Percentiles rank a stretch among this genome's conserved stretches.
phyloP scores from a whole-genome alignment of 768 basidiomycete species.

The Paxillus ammoniavirescens region DNA sequence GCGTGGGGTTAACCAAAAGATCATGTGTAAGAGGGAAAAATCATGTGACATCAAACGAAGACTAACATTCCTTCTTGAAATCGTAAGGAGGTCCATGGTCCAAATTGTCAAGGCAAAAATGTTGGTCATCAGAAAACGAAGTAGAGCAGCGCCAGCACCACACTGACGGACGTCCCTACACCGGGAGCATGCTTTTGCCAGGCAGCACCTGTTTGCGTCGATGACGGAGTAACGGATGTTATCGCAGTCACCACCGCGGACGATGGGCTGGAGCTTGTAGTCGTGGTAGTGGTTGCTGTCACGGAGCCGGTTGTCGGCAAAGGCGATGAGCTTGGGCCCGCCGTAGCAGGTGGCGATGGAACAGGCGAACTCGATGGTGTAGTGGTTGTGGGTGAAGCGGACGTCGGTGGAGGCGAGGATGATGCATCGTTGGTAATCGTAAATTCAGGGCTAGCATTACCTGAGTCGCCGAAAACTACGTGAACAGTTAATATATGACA shows the following conservation, averaged over 20 bases:
- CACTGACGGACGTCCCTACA: slow-evolving; percentile 11
- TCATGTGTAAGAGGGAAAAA: slow-evolving; percentile 20
- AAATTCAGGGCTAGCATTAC: slow-evolving; percentile 39
- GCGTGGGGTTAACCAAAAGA: not conserved
- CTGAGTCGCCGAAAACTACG: slow-evolving; percentile 40
- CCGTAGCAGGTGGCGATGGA: slow-evolving; percentile 1
- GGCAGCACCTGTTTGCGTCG: slow-evolving; percentile 23
- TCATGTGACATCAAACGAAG: slow-evolving; percentile 5
- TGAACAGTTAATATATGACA: not conserved
- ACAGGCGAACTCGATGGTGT: slow-evolving; percentile 5
- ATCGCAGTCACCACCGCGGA: slow-evolving; percentile 8
- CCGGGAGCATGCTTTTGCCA: slow-evolving; percentile 22
- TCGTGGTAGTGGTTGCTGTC: not conserved
- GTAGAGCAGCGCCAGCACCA: slow-evolving; percentile 16
- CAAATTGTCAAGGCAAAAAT: slow-evolving; percentile 8
- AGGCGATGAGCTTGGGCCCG: slow-evolving; percentile 2
- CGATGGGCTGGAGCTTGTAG: not conserved
- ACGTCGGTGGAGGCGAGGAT: slow-evolving; percentile 38
- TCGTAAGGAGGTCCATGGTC: slow-evolving; percentile 8
- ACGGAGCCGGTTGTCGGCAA: not conserved
- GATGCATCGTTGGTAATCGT: slow-evolving; percentile 57
- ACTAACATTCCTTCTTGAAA: slow-evolving; percentile 8
- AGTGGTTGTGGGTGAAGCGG: slow-evolving; percentile 10
- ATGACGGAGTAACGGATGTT: slow-evolving; percentile 1
- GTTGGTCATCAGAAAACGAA: slow-evolving; percentile 18